Evolutionary conservation across 345 rosid genomes (phyloP).

Genomic region (Eucalyptus curtisii): DNA sequence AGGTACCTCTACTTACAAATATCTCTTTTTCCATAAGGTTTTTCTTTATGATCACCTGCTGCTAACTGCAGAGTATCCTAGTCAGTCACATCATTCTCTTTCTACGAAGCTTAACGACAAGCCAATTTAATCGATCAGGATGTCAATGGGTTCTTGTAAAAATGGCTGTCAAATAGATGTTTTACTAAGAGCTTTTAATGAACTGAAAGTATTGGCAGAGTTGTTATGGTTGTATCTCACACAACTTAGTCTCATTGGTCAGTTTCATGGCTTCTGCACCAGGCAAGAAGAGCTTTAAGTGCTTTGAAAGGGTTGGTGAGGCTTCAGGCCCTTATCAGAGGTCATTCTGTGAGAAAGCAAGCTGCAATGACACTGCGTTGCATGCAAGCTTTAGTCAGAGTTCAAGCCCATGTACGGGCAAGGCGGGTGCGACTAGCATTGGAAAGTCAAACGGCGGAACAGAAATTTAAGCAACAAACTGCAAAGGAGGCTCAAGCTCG

Average conservation of each 20-base stretch:
- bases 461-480: constrained; percentile 68
- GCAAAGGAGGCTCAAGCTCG: constrained; percentile 71
- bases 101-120: not conserved
- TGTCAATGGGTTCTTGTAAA: not conserved
- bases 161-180: not conserved
- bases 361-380: constrained; percentile 98
- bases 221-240: not conserved
- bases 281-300: constrained; percentile 97
- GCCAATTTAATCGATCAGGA: not conserved
- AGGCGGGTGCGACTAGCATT: constrained; percentile 87
- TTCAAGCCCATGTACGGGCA: constrained; percentile 96
- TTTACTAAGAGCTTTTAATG: not conserved
- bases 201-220: not conserved
- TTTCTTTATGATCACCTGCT: not conserved
- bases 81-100: not conserved
- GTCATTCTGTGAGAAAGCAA: constrained; percentile 96
- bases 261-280: not conserved
- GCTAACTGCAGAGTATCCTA: not conserved
- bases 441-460: constrained; percentile 76
- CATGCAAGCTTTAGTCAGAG: constrained; percentile 99
- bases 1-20: not conserved
- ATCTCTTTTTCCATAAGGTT: not conserved
- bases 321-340: constrained; percentile 96
- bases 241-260: not conserved
- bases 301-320: constrained; percentile 96